Percentiles rank a stretch among this genome's conserved stretches.
phyloP scores from a whole-genome alignment of 768 basidiomycete genomes.

The Leucocoprinus leucothites region DNA sequence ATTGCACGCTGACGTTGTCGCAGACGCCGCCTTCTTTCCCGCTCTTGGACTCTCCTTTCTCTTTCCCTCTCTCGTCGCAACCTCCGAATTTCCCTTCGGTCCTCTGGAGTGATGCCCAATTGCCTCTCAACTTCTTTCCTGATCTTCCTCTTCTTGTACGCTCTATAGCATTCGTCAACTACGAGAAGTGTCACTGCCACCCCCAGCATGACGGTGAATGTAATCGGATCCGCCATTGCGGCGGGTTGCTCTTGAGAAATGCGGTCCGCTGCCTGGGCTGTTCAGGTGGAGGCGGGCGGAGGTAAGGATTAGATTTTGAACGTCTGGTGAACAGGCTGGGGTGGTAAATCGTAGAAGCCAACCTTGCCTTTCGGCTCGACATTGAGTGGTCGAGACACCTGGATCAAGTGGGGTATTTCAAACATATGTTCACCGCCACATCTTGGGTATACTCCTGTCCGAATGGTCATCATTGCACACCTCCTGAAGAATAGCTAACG shows the following conservation, averaged over 20 bases:
- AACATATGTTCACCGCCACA: background rate
- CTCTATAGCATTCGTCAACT: constrained; percentile 4
- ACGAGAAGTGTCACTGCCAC: constrained; percentile 6
- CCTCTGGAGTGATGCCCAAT: background rate
- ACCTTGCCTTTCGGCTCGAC: background rate
- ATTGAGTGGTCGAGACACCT: background rate
- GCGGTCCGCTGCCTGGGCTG: background rate
- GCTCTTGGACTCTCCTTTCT: background rate
- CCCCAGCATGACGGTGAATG: background rate
- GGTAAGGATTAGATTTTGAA: background rate
- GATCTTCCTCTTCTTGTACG: constrained; percentile 1
- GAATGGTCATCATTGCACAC: too few relatives aligned
- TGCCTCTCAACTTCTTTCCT: background rate
- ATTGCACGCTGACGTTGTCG: background rate
- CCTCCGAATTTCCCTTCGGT: background rate
- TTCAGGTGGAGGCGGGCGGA: background rate
- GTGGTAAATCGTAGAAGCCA: too few relatives aligned
- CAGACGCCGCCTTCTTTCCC: background rate
- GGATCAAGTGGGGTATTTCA: background rate
- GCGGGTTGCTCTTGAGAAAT: background rate
- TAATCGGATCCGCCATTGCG: constrained; percentile 4
- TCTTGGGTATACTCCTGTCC: too few relatives aligned
- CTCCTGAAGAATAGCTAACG: too few relatives aligned
- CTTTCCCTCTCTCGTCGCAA: background rate
- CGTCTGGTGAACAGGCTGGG: background rate